Percentiles rank a stretch among this genome's conserved stretches.
Conservation (phyloP, 192 early-diverging fungal genomes). For the Podila minutissima region DNA sequence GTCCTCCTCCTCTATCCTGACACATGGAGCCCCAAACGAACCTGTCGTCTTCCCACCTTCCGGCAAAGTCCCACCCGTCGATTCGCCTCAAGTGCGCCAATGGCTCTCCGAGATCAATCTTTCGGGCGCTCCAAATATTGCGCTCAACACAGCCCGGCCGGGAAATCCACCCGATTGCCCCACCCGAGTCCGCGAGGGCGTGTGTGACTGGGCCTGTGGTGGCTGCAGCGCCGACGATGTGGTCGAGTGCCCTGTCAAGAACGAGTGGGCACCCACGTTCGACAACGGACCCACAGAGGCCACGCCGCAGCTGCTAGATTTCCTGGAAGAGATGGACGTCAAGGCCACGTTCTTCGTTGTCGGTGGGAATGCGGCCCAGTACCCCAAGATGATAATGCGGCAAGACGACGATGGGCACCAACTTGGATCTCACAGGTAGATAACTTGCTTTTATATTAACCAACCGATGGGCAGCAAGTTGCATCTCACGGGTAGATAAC, state of each 20-base stretch:
- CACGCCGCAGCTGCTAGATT: conserved; percentile 55
- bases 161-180: conserved; percentile 19
- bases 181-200: neutral
- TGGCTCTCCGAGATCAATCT: conserved; percentile 40
- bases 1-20: neutral
- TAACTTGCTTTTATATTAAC: neutral
- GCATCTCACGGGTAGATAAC: too few species aligned
- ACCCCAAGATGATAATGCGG: conserved; percentile 29
- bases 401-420: conserved; percentile 17
- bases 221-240: conserved; percentile 55
- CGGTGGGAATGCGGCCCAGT: conserved; percentile 63
- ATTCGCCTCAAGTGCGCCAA: conserved; percentile 15
- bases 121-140: conserved; percentile 14
- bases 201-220: conserved; percentile 57
- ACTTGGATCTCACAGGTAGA: conserved; percentile 19
- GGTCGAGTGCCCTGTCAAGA: conserved; percentile 46
- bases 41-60: neutral
- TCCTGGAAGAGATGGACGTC: conserved; percentile 25
- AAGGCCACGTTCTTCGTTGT: conserved; percentile 74
- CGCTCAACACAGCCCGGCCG: neutral
- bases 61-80: neutral
- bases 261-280: conserved; percentile 66
- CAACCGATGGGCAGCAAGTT: too few species aligned
- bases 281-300: conserved; percentile 72
- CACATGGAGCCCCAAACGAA: neutral